Percentiles rank a stretch among this genome's conserved stretches.
Evolutionary conservation across 192 early-diverging fungal species (phyloP).

Genomic region (Gaertneriomyces sp.): DNA sequence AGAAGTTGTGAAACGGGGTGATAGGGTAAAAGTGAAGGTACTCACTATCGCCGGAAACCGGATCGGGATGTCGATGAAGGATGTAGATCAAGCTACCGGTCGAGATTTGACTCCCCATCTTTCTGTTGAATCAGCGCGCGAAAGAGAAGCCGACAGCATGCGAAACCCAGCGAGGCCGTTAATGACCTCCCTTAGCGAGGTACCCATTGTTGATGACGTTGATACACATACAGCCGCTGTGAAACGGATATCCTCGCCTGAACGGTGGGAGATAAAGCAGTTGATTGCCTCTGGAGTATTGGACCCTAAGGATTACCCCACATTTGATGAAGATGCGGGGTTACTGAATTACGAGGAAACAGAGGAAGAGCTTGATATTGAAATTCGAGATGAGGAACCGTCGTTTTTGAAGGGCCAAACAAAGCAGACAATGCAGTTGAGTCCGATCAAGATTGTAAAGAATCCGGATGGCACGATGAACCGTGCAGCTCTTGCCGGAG

Average conservation of each 20-base stretch:
- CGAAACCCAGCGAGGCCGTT: slow-evolving; percentile 69
- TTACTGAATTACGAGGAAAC: slow-evolving; percentile 75
- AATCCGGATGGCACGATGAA: slow-evolving; percentile 97
- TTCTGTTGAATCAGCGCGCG: slow-evolving; percentile 60
- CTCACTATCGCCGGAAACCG: slow-evolving; percentile 82
- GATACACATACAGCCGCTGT: slow-evolving; percentile 32
- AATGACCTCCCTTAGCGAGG: slow-evolving; percentile 45
- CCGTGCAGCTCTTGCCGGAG: slow-evolving; percentile 88
- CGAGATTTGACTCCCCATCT: slow-evolving; percentile 81
- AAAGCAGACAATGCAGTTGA: slow-evolving; percentile 73
- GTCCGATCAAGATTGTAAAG: slow-evolving; percentile 97
- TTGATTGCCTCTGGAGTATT: slow-evolving; percentile 92
- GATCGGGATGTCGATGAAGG: slow-evolving; percentile 89
- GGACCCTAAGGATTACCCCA: slow-evolving; percentile 79
- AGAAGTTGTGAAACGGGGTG: slow-evolving; percentile 81
- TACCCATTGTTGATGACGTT: slow-evolving; percentile 42
- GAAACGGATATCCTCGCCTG: slow-evolving; percentile 90
- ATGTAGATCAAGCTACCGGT: slow-evolving; percentile 92
- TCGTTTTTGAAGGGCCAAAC: slow-evolving; percentile 93
- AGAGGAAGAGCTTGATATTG: slow-evolving; percentile 96
- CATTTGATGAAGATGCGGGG: slow-evolving; percentile 85
- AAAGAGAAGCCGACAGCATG: slow-evolving; percentile 55
- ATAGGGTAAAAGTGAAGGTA: slow-evolving; percentile 90
- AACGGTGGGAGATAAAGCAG: slow-evolving; percentile 97
- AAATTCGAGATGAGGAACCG: slow-evolving; percentile 93